phyloP scores from a whole-genome alignment of 2,329 filamentous ascomycete species.

The Mycosphaerella arachidis region DNA sequence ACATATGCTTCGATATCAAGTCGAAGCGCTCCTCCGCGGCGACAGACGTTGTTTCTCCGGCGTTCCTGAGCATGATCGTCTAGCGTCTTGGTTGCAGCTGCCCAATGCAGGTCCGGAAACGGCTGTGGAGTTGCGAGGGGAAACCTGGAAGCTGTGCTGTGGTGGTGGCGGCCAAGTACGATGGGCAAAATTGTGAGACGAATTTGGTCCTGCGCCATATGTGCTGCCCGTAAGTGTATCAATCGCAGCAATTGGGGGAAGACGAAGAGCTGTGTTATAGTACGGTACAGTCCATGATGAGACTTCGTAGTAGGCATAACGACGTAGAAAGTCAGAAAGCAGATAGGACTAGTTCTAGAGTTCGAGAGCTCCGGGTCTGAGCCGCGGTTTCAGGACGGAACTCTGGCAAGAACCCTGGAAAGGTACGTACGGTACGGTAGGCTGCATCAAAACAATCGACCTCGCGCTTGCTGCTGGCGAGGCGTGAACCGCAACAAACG shows the following conservation, averaged over 20 bases:
- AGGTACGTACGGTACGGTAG: too few relatives aligned
- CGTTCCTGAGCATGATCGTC: not conserved
- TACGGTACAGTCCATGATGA: too few relatives aligned
- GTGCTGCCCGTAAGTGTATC: too few relatives aligned
- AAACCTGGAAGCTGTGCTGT: not conserved
- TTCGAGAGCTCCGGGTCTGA: not conserved
- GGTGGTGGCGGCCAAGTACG: not conserved
- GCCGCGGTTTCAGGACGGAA: not conserved
- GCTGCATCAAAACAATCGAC: not conserved
- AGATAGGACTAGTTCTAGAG: too few relatives aligned
- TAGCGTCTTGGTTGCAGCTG: not conserved
- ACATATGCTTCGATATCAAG: too few relatives aligned
- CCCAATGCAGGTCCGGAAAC: constrained; percentile 1
- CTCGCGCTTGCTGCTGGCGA: not conserved
- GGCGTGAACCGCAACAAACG: not conserved
- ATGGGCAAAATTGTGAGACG: not conserved
- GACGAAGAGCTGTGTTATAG: too few relatives aligned
- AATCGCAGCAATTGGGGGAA: too few relatives aligned
- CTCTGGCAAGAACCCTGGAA: not conserved
- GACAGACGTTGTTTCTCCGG: too few relatives aligned
- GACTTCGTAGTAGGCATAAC: too few relatives aligned
- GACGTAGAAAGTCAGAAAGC: too few relatives aligned
- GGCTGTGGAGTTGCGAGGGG: not conserved
- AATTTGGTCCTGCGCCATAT: not conserved
- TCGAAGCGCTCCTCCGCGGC: too few relatives aligned